Conservation (phyloP, 306 rosid genomes). For the Vigna angularis region DNA sequence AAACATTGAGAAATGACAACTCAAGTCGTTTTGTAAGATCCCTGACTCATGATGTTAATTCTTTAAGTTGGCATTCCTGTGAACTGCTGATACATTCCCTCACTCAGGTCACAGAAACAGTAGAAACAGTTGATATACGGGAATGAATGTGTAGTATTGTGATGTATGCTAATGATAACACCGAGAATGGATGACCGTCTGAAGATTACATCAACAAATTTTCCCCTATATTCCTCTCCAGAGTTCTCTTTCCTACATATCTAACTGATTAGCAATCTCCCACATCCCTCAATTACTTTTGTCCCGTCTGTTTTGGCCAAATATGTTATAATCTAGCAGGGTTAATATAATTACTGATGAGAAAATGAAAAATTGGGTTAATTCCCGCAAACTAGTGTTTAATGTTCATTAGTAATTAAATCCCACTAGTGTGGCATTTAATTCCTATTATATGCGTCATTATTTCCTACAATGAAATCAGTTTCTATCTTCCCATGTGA, state of each 20-base stretch:
- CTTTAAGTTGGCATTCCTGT: slow-evolving; percentile 5
- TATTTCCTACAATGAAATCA: too few relatives aligned
- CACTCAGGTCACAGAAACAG: not conserved
- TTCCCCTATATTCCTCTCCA: not conserved
- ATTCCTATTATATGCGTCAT: too few relatives aligned
- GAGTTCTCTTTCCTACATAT: not conserved
- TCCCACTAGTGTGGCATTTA: too few relatives aligned
- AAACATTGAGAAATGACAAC: slow-evolving; percentile 50
- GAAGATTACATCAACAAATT: not conserved
- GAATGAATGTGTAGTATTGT: too few relatives aligned
- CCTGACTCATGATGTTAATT: slow-evolving; percentile 16
- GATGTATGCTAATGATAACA: not conserved
- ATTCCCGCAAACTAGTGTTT: too few relatives aligned
- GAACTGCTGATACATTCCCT: not conserved
- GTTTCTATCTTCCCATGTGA: too few relatives aligned
- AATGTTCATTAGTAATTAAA: too few relatives aligned
- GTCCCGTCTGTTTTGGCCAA: too few relatives aligned
- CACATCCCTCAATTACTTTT: too few relatives aligned
- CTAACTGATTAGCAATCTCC: not conserved
- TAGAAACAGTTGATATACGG: not conserved
- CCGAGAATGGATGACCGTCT: not conserved
- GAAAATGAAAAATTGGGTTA: too few relatives aligned
- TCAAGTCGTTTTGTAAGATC: slow-evolving; percentile 52
- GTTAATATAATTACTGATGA: too few relatives aligned
- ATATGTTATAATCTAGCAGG: too few relatives aligned